phyloP scores from a whole-genome alignment of 2,329 filamentous ascomycete genomes.

The Colletotrichum phormii region DNA sequence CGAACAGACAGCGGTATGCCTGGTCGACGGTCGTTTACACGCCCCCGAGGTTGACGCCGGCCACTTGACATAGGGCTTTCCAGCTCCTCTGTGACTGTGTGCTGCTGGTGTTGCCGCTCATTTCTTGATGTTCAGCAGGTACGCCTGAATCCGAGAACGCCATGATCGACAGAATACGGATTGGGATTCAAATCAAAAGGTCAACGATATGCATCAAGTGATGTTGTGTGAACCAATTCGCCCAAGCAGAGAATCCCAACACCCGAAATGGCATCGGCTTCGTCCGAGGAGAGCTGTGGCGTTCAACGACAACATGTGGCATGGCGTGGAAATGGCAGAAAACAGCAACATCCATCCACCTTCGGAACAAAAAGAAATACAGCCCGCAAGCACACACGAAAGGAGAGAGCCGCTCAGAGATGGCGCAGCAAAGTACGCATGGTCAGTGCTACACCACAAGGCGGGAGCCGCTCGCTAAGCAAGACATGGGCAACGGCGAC shows the following conservation, averaged over 20 bases:
- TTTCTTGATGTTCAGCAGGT: neutral
- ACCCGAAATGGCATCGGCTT: slow-evolving; percentile 15
- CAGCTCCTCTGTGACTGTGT: neutral
- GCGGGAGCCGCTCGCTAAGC: slow-evolving; percentile 35
- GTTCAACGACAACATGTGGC: slow-evolving; percentile 13
- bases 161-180: slow-evolving; percentile 25
- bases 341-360: slow-evolving; percentile 18
- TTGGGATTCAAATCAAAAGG: neutral
- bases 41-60: slow-evolving; percentile 13
- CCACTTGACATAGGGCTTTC: slow-evolving; percentile 19
- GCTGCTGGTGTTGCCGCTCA: slow-evolving; percentile 12
- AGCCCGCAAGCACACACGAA: slow-evolving; percentile 3
- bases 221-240: slow-evolving; percentile 5
- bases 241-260: neutral
- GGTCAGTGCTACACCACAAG: slow-evolving; percentile 15
- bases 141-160: slow-evolving; percentile 25
- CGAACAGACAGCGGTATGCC: slow-evolving; percentile 11
- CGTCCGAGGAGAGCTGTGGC: slow-evolving; percentile 26
- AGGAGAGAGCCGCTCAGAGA: slow-evolving; percentile 10
- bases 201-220: neutral
- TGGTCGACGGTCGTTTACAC: slow-evolving; percentile 11
- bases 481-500: slow-evolving; percentile 31
- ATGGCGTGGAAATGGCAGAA: slow-evolving; percentile 18
- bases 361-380: slow-evolving; percentile 10
- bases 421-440: slow-evolving; percentile 27